Evolutionary conservation across 2,329 filamentous ascomycete species (phyloP), one percentile per base, ranked within the genome.

Genomic region (Xylaria sp.): DNA sequence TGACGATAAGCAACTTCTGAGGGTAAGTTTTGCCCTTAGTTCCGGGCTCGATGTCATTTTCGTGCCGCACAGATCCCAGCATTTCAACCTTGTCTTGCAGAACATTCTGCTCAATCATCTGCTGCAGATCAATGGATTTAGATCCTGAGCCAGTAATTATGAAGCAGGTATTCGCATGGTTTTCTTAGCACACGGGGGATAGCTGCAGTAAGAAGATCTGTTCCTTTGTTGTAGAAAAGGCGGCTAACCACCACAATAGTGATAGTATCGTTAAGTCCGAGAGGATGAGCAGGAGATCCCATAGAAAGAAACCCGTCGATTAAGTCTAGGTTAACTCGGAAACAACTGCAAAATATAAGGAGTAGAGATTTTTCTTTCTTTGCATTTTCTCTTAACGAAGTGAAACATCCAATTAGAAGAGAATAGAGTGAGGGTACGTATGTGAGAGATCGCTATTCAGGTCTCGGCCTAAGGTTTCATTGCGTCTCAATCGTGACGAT

Each of bases 211-310:
- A 99, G 87, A 0, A 99, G 87, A 78, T 99, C 96, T 1, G 93
- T 98, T 66, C 96, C 96, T 79, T 99, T 99, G 81, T 99, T 99
- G 81, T 98, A 98, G 80, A 98, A 99, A 1, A 99, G 88, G 22
- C 96, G 93, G 9, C 94, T 97, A 68, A 99, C 97, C 22, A 99
- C 95, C 1, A 99, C 93, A 65, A 99, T 97, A 7, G 94, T 97
- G 74, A 99, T 95, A 11, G 89, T 91, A 73, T 97, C 95, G 70
- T 93, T 86, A 0, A 94, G 92, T 0, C 92, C 92, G 2, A 97
- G 86, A 6, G 88, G 89, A 61, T 90, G 89, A 3, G 89, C 88
- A 0, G 89, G 85, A n/a, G n/a, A n/a, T n/a, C n/a, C n/a, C n/a
- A n/a, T n/a, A n/a, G n/a, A n/a, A n/a, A n/a, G n/a, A n/a, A n/a